These are phyloP conservation scores for Conidiobolus incongruus DNA, from an alignment of 371 early-diverging fungal genomes.

Conservation along the genomic window DNA sequence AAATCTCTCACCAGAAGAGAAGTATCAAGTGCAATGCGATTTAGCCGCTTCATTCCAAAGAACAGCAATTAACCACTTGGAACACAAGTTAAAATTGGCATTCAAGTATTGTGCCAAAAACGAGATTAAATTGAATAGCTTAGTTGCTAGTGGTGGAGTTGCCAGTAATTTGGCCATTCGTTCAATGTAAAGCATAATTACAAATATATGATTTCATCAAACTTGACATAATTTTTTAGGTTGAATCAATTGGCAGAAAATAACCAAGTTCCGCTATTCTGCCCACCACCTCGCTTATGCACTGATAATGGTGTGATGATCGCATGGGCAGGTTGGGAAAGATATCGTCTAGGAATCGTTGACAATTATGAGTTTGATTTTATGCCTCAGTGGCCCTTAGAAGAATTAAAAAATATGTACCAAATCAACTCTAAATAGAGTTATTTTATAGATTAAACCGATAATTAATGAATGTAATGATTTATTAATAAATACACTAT, in stretches of 20 bases:
- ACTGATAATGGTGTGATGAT: slow-evolving; percentile 83
- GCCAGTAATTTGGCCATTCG: slow-evolving; percentile 37
- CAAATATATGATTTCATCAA: not conserved
- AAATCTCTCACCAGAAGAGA: not conserved
- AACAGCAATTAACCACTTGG: slow-evolving; percentile 36
- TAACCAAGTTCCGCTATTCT: slow-evolving; percentile 26
- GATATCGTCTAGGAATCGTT: slow-evolving; percentile 26
- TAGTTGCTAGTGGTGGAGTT: slow-evolving; percentile 72
- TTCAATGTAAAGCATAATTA: slow-evolving; percentile 10
- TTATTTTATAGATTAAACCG: no score
- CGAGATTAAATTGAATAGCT: slow-evolving; percentile 16
- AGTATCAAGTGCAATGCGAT: slow-evolving; percentile 15
- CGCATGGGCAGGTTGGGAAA: slow-evolving; percentile 62
- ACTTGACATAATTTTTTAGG: slow-evolving; percentile 5
- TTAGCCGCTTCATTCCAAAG: slow-evolving; percentile 55
- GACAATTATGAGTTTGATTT: slow-evolving; percentile 36
- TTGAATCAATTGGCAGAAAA: slow-evolving; percentile 15
- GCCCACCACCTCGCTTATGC: slow-evolving; percentile 54
- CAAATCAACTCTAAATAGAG: no score
- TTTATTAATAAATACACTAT: no score
- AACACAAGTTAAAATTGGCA: slow-evolving; percentile 35
- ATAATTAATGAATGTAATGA: no score
- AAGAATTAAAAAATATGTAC: slow-evolving; percentile 6
- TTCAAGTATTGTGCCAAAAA: slow-evolving; percentile 17
- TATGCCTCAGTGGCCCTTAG: slow-evolving; percentile 38